These are phyloP conservation scores for Alliaria petiolata DNA, from an alignment of 345 rosid species.

Conservation along the genomic window DNA sequence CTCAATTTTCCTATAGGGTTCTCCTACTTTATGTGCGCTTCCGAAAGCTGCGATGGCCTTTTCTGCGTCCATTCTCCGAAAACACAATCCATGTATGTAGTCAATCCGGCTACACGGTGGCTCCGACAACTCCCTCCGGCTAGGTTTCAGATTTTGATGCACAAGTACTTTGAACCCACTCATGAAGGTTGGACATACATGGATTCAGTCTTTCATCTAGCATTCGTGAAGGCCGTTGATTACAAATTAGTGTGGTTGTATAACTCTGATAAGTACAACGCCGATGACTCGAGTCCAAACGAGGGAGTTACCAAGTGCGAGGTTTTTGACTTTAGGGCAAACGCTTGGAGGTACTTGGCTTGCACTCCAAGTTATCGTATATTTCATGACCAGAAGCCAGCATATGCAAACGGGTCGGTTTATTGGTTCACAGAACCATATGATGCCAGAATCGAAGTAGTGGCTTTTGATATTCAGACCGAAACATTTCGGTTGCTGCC, in stretches of 20 bases:
- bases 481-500: conserved; percentile 4
- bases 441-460: neutral
- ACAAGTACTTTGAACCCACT: neutral
- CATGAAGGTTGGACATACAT: neutral
- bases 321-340: conserved; percentile 16
- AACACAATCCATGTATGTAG: neutral
- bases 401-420: neutral
- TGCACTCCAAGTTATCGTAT: conserved; percentile 9
- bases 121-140: conserved; percentile 5
- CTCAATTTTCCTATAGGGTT: neutral
- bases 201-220: neutral
- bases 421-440: conserved; percentile 6
- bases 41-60: neutral
- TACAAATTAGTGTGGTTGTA: conserved; percentile 24
- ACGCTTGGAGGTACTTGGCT: conserved; percentile 18
- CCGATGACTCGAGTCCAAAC: neutral
- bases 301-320: conserved; percentile 12
- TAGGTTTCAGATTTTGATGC: neutral
- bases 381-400: neutral
- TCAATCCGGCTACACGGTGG: conserved; percentile 12
- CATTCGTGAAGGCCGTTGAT: conserved; percentile 2
- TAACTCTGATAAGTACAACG: neutral
- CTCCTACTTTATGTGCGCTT: neutral
- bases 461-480: neutral
- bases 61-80: neutral